Evolutionary conservation across 352 stramenopile species (phyloP), one percentile per base, ranked within the genome.

Genomic region (Thalassiosira mediterranea): DNA sequence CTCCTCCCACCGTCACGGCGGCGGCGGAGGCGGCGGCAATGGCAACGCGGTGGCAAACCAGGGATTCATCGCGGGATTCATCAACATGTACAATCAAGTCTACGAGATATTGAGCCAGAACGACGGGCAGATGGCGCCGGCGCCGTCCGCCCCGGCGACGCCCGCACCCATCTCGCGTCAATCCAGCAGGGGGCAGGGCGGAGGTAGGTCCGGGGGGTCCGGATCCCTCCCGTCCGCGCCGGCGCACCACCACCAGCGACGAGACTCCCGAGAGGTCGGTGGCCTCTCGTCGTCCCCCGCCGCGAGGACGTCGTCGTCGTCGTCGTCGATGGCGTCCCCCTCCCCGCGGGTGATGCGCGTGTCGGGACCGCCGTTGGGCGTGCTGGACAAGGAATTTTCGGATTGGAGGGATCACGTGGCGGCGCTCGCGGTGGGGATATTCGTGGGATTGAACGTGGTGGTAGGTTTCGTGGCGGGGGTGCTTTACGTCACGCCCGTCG

Each of bases 401-500:
- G 78, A 74, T 32, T 21, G 46, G 15, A 34, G 67, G 25, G 81
- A 86, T 60, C 77, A 86, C 46, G 31, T 71, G 0, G 52, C 73
- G 11, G 76, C 81, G 15, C 46, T 88, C 4, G 28, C 21, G 11
- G 77, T 86, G 34, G 76, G 81, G 10, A 75, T 86, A 49, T 64
- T 84, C 44, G 77, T 88, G 32, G 77, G 81, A 15, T 11, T 73
- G 2, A 61, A 53, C 51, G 78, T 86, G 37, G 67, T 88, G 15
- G 17, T 80, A 7, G 81, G 81, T n/a, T 88, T 88, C 75, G 34
- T 86, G 17, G 38, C 58, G 3, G 81, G 81, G 3, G 72, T 88
- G 40, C 37, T 88, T 4, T 76, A 76, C 42, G 56, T 75, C 0
- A 73, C 53, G 2, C 59, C 65, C 11, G 11, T 47, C 2, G 26